phyloP scores from a whole-genome alignment of 371 early-diverging fungal species.

The Paraphysoderma sedebokerense region DNA sequence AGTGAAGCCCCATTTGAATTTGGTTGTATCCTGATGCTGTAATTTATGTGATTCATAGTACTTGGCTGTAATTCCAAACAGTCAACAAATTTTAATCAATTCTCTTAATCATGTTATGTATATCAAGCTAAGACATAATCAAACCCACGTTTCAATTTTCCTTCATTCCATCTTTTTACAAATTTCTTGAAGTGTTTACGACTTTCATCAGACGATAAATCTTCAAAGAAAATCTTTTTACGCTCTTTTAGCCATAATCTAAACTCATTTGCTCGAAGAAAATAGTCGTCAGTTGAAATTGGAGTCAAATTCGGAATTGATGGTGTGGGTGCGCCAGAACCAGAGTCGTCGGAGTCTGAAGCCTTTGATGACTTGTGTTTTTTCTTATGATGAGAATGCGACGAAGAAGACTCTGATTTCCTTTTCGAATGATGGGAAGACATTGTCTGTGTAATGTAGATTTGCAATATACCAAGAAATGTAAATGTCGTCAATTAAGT shows the following conservation, averaged over 20 bases:
- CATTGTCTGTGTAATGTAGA: no score
- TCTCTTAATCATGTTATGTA: not conserved
- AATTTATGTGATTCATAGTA: not conserved
- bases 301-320: slow-evolving; percentile 1
- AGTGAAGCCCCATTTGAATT: slow-evolving; percentile 61
- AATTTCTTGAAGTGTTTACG: slow-evolving; percentile 59
- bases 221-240: slow-evolving; percentile 53
- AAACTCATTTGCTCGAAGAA: slow-evolving; percentile 53
- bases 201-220: slow-evolving; percentile 44
- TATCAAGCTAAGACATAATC: not conserved
- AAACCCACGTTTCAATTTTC: slow-evolving; percentile 34
- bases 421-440: no score
- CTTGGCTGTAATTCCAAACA: not conserved
- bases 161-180: slow-evolving; percentile 52
- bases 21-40: slow-evolving; percentile 28
- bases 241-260: slow-evolving; percentile 58
- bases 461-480: no score
- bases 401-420: no score
- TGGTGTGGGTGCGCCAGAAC: no score
- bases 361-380: no score
- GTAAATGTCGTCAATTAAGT: no score
- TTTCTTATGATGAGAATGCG: no score
- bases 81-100: not conserved
- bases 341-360: no score
- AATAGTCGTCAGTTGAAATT: slow-evolving; percentile 55